phyloP scores from a whole-genome alignment of 2,329 filamentous ascomycete species.

The Fusarium keratoplasticum region DNA sequence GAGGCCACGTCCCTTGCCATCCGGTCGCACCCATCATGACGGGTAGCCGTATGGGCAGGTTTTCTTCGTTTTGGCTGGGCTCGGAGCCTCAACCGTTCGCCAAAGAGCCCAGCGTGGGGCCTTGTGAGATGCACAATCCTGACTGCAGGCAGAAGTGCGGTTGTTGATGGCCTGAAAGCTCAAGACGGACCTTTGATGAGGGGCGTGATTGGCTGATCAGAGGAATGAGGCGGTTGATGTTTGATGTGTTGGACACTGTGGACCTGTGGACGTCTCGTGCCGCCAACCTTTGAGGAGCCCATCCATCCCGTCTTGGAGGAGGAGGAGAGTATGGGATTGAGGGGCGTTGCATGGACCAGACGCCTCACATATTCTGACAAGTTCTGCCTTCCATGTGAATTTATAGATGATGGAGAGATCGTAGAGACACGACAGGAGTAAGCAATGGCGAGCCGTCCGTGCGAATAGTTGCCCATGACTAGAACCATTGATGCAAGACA shows the following conservation, averaged over 20 bases:
- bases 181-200: background rate
- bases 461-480: background rate
- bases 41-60: background rate
- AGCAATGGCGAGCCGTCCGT: background rate
- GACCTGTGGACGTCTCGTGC: constrained; percentile 7
- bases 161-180: background rate
- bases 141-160: constrained; percentile 11
- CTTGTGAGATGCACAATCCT: background rate
- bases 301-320: background rate
- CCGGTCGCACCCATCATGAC: constrained; percentile 8
- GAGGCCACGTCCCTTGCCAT: constrained; percentile 9
- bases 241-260: constrained; percentile 7
- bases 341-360: background rate
- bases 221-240: constrained; percentile 2
- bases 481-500: background rate
- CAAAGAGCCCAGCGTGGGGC: background rate
- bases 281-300: background rate
- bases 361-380: background rate
- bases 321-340: background rate
- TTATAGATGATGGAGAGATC: background rate
- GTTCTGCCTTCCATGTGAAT: background rate
- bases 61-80: constrained; percentile 9
- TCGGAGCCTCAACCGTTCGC: background rate
- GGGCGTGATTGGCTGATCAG: background rate
- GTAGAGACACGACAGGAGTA: background rate